A percentile compares a stretch with the other conserved stretches of the same genome.
These are phyloP conservation scores for Eucalyptus curtisii DNA, from an alignment of 345 rosid genomes.

Conservation along the genomic window DNA sequence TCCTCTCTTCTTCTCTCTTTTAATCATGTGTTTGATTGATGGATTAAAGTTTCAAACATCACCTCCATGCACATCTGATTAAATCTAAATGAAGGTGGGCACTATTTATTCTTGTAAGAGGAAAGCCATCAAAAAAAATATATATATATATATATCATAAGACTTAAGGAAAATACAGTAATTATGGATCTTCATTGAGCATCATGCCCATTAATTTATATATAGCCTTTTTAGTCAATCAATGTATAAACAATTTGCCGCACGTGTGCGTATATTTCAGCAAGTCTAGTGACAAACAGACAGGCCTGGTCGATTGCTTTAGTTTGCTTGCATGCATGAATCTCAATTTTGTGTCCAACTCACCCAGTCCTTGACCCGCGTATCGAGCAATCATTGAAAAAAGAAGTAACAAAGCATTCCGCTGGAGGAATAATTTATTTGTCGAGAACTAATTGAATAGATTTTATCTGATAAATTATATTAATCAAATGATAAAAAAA, in stretches of 20 bases:
- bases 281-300: neutral
- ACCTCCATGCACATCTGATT: neutral
- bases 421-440: neutral
- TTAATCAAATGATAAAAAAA: neutral
- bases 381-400: neutral
- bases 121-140: too few species aligned
- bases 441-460: neutral
- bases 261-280: neutral
- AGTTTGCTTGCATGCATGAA: neutral
- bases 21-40: neutral
- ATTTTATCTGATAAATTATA: neutral
- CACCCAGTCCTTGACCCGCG: neutral
- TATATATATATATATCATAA: too few species aligned
- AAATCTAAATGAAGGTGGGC: too few species aligned
- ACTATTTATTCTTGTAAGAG: too few species aligned
- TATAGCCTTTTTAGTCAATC: too few species aligned
- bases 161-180: too few species aligned
- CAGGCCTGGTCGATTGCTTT: neutral
- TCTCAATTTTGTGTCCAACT: neutral
- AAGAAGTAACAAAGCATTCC: neutral
- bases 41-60: neutral
- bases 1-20: neutral
- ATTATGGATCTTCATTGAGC: too few species aligned
- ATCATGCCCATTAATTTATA: too few species aligned
- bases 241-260: neutral